Base-by-base conservation (phyloP, 176 grass and related monocot species). In the Coix lacrymajobi region DNA sequence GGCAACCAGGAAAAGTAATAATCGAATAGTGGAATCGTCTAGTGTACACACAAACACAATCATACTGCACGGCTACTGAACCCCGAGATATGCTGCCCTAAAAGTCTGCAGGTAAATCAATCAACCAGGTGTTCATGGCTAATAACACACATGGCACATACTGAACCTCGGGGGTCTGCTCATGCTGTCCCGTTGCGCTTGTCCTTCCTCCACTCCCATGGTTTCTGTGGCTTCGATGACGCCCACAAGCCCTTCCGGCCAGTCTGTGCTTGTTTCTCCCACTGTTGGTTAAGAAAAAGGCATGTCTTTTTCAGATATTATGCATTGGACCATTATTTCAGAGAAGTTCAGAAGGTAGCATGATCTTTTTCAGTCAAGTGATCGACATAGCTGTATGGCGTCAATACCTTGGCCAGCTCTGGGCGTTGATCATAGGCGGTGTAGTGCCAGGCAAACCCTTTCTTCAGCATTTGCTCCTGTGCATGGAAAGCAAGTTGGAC, bases 401-500 rank as follows among this genome's bases (percentile, higher is more conserved):
- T 60, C 22, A 25, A n/a, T 85, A 98, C 96, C 87, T 71, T 96
- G 45, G 83, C 93, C 79, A 99, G 91, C 44, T 99, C 89, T 8
- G 87, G 87, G 46, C 91, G 92, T 66, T 90, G 81, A 38, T 99
- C 96, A 8, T 99, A 99, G 76, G 85, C 96, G 20, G 86, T 78
- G 58, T 98, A 96, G 80, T 98, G 96, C 96, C 96, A 98, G 24
- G 93, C 93, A 60, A 93, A 87, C 6, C 96, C 96, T 77, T 88
- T 92, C 89, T 98, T 98, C 81, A 99, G 43, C 96, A 99, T 99
- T 88, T 94, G 89, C 79, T 98, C 93, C 96, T 96, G 41, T 19
- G 2, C 3, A 29, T 1, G 30, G 26, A 33, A 76, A 69, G 5
- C 28, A 70, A 68, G n/a, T 22, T 14, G 2, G 8, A 57, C 52